A percentile compares a stretch with the other conserved stretches of the same genome.
phyloP scores from a whole-genome alignment of 352 stramenopile species.

The Pseudoperonospora humuli region DNA sequence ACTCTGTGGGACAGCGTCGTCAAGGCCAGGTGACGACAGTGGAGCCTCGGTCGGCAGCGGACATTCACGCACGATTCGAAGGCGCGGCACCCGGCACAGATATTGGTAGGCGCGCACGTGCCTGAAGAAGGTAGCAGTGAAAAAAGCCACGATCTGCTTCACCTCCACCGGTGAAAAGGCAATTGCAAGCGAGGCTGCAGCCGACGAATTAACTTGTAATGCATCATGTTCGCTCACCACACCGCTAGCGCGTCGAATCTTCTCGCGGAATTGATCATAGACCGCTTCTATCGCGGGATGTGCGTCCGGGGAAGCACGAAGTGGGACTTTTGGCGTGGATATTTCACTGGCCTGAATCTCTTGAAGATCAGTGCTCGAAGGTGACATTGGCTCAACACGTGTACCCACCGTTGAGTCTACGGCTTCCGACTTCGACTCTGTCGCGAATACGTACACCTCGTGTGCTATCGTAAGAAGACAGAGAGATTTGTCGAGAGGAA shows the following conservation, averaged over 20 bases:
- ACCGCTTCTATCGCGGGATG: conserved; percentile 26
- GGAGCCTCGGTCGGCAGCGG: conserved; percentile 43
- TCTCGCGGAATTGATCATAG: conserved; percentile 35
- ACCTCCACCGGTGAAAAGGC: conserved; percentile 35
- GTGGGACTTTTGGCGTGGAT: background rate
- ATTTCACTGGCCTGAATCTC: background rate
- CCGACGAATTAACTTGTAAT: background rate
- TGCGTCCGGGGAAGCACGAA: background rate
- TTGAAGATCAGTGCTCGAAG: background rate
- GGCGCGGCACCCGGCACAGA: conserved; percentile 11
- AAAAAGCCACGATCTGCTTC: conserved; percentile 51
- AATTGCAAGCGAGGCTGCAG: background rate
- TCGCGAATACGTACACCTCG: conserved; percentile 49
- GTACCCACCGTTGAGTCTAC: too few species aligned
- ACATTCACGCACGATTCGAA: conserved; percentile 23
- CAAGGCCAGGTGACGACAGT: conserved; percentile 30
- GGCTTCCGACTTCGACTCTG: too few species aligned
- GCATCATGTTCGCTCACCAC: conserved; percentile 1
- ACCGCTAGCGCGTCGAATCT: conserved; percentile 16
- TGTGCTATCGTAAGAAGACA: conserved; percentile 41
- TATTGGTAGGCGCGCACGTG: conserved; percentile 66
- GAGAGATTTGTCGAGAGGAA: conserved; percentile 31
- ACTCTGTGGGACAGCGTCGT: conserved; percentile 15
- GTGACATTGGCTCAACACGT: too few species aligned
- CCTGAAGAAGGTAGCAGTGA: conserved; percentile 60